Evolutionary conservation across 2,329 filamentous ascomycete genomes (phyloP).

Genomic region (Fusarium secorum): DNA sequence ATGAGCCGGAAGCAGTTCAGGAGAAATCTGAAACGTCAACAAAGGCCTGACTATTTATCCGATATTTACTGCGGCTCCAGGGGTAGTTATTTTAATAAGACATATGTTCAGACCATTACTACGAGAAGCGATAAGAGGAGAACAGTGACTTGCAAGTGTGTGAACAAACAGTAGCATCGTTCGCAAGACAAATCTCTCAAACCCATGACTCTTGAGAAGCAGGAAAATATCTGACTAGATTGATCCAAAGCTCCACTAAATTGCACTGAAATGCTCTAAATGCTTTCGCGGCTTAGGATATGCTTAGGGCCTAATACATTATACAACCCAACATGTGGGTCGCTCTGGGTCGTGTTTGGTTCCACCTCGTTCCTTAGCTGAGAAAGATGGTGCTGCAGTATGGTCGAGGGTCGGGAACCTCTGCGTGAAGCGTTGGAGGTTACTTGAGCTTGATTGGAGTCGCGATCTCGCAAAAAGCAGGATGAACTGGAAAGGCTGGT

Average conservation of each 20-base stretch:
- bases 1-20: neutral
- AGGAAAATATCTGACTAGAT: neutral
- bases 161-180: neutral
- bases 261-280: rapidly evolving
- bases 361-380: neutral
- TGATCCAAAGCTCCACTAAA: neutral
- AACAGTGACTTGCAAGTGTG: neutral
- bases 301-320: neutral
- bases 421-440: neutral
- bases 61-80: rapidly evolving
- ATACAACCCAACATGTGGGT: too few relatives aligned
- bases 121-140: rapidly evolving
- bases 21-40: neutral
- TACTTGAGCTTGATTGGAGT: neutral
- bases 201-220: neutral
- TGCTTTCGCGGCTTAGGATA: neutral
- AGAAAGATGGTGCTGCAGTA: neutral
- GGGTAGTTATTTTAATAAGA: rapidly evolving
- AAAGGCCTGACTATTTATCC: neutral
- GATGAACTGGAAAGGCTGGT: neutral
- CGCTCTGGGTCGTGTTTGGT: neutral
- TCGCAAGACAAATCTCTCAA: rapidly evolving
- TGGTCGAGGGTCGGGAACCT: neutral
- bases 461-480: neutral
- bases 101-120: rapidly evolving